phyloP scores from a whole-genome alignment of 495 filamentous ascomycete species.

The Amphirosellinia nigrospora region DNA sequence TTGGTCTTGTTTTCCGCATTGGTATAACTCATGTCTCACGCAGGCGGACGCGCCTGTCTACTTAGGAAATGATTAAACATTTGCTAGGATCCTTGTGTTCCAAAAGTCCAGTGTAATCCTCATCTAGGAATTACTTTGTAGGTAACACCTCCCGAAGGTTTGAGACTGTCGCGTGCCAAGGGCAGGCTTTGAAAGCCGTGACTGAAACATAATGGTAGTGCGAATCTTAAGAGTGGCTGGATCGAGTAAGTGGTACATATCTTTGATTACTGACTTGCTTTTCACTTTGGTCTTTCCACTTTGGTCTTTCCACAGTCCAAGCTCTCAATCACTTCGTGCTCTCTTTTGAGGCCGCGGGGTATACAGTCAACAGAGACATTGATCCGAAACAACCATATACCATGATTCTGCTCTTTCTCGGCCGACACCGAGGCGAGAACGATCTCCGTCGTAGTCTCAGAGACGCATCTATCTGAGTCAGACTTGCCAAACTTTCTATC shows the following conservation, averaged over 20 bases:
- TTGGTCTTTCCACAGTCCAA: not conserved
- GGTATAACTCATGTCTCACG: slow-evolving; percentile 1
- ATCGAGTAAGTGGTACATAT: not conserved
- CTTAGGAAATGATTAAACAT: not conserved
- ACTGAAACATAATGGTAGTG: not conserved
- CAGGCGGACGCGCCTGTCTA: not conserved
- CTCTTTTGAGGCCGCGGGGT: slow-evolving; percentile 9
- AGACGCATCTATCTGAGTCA: not conserved
- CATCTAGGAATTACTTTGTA: too few species aligned
- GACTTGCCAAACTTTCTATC: slow-evolving; percentile 12
- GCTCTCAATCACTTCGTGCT: not conserved
- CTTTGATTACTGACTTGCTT: not conserved
- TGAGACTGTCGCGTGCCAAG: not conserved
- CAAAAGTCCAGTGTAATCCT: not conserved
- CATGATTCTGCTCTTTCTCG: slow-evolving; percentile 3
- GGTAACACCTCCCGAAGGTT: not conserved
- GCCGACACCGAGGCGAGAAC: slow-evolving; percentile 5
- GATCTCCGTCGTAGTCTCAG: not conserved
- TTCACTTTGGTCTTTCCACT: not conserved
- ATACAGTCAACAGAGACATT: slow-evolving; percentile 8
- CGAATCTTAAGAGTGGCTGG: not conserved
- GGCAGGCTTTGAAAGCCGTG: not conserved
- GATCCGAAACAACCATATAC: not conserved
- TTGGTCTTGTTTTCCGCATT: not conserved
- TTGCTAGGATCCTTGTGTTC: not conserved